Evolutionary conservation across 345 rosid species (phyloP), one percentile per base, ranked within the genome.

Genomic region (Anastatica hierochuntica): DNA sequence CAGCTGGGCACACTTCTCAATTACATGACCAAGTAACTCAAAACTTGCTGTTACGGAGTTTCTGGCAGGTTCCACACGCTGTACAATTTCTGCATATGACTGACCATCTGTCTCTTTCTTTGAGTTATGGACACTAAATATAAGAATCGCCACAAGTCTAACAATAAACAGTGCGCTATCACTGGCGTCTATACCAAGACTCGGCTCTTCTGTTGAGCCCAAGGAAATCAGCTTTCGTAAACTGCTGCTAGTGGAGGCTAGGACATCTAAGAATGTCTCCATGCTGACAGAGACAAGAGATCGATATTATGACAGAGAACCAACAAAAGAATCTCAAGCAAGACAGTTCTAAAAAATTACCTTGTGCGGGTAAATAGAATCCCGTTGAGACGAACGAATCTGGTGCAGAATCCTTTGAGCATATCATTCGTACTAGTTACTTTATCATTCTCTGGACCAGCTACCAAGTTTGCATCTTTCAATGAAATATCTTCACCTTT

Each of bases 281-380:
- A 83, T 60, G 74, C 98, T 92, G 81, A 49, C 60, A 23, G 67
- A 69, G 46, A 70, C 10, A 45, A 23, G 8, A 17, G 44, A 34
- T 26, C 30, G 14, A 49, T 17, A 58, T 71, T 16, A 43, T 14
- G 37, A 30, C 7, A 17, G 61, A 48, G 31, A 60, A 16, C 47
- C 19, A 12, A 37, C 20, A 27, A 44, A 13, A 42, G 40, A 66
- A 44, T 49, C 33, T 14, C 35, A 19, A 37, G 44, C n/a, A 20
- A 51, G 36, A 45, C 13, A 16, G 11, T 2, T 29, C 12, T 12
- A 21, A 47, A 51, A 21, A 24, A 34, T 31, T 73, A 92, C 98
- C 98, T 92, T 52, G 94, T 84, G 51, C 83, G 79, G n/a, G 98
- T 88, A 60, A 92, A 92, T 17, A 92, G 85, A 73, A 92, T 81